phyloP scores from a whole-genome alignment of 2,329 filamentous ascomycete genomes.

The Aspergillus oerlinghausenensis region DNA sequence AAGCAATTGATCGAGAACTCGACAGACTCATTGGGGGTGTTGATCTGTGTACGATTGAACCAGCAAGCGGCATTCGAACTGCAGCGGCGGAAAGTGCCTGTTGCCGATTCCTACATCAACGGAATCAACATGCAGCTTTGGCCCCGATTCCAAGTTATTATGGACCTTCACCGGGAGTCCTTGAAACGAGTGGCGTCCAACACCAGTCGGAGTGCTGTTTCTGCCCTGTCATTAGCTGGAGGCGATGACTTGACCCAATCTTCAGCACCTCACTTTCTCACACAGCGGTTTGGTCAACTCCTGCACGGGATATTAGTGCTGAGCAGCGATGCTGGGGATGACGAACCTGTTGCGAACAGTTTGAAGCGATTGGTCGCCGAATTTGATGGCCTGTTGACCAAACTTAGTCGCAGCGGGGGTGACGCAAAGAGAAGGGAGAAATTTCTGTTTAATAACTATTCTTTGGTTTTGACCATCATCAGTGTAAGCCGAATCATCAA shows the following conservation, averaged over 20 bases:
- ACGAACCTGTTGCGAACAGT: constrained; percentile 84
- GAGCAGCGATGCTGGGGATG: constrained; percentile 85
- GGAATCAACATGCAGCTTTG: constrained; percentile 93
- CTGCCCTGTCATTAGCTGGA: constrained; percentile 52
- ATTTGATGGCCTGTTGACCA: constrained; percentile 76
- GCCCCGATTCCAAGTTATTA: constrained; percentile 90
- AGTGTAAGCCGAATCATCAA: constrained; percentile 46
- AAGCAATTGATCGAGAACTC: constrained; percentile 71
- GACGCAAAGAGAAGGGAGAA: constrained; percentile 78
- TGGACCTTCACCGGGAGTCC: constrained; percentile 89
- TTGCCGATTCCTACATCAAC: constrained; percentile 88
- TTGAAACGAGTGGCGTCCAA: constrained; percentile 57
- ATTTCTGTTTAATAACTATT: constrained; percentile 95
- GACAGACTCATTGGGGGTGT: constrained; percentile 77
- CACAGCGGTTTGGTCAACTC: constrained; percentile 93
- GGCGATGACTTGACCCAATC: constrained; percentile 40
- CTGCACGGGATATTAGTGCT: constrained; percentile 77
- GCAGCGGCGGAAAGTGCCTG: constrained; percentile 83
- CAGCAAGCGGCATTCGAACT: constrained; percentile 93
- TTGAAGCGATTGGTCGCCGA: constrained; percentile 72
- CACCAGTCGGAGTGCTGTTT: constrained; percentile 46
- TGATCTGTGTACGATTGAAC: constrained; percentile 89
- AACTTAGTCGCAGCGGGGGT: constrained; percentile 68
- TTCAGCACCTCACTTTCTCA: constrained; percentile 78
- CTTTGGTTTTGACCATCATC: constrained; percentile 87